These are phyloP conservation scores for Hippophae gyantsensis DNA, from an alignment of 306 rosid species.

Conservation along the genomic window DNA sequence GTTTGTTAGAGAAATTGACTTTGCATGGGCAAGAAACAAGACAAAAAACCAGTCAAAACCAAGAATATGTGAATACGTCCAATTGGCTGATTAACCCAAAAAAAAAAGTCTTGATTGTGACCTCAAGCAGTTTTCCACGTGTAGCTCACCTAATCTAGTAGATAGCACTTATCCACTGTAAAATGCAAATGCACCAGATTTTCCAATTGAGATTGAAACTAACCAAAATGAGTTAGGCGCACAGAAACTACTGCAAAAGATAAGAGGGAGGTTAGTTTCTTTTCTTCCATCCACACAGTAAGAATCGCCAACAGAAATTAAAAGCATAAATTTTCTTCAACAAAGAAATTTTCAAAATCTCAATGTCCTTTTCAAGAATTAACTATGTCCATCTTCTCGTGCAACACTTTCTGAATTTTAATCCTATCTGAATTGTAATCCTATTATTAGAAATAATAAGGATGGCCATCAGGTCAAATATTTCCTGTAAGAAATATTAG, in stretches of 20 bases:
- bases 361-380: too few species aligned
- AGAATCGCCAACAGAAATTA: too few species aligned
- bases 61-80: not conserved
- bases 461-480: too few species aligned
- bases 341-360: too few species aligned
- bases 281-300: not conserved
- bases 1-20: slow-evolving; percentile 18
- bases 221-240: slow-evolving; percentile 26
- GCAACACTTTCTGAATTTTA: too few species aligned
- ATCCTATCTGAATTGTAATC: too few species aligned
- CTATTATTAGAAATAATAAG: too few species aligned
- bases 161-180: slow-evolving; percentile 23
- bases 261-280: not conserved
- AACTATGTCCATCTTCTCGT: too few species aligned
- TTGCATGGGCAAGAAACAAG: not conserved
- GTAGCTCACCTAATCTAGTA: slow-evolving; percentile 31
- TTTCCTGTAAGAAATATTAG: too few species aligned
- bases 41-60: slow-evolving; percentile 7
- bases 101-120: slow-evolving; percentile 25
- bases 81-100: slow-evolving; percentile 11
- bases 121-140: slow-evolving; percentile 34
- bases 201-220: slow-evolving; percentile 6
- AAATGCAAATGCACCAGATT: slow-evolving; percentile 13
- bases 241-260: slow-evolving; percentile 4
- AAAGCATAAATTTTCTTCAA: not conserved